Conservation (phyloP, 495 filamentous ascomycete species). For the Alectoria sarmentosa region DNA sequence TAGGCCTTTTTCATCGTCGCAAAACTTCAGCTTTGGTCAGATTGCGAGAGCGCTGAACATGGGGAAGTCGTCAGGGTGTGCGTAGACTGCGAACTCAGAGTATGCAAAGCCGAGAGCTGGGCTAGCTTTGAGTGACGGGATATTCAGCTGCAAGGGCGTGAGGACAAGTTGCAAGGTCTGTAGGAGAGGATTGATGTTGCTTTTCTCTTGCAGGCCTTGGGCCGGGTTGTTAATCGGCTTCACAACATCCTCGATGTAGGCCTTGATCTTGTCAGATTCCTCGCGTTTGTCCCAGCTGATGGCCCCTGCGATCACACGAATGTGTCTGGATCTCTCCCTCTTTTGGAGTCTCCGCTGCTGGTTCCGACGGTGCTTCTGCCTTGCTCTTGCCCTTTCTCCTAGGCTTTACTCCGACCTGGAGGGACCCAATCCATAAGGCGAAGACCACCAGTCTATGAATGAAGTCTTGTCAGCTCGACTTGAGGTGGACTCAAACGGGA, state of each 20-base stretch:
- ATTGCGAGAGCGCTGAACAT: conserved; percentile 11
- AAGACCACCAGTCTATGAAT: too few species aligned
- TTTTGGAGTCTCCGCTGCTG: too few species aligned
- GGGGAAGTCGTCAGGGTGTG: conserved; percentile 16
- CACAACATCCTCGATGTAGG: not conserved
- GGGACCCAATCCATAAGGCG: too few species aligned
- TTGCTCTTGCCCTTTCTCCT: too few species aligned
- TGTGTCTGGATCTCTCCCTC: not conserved
- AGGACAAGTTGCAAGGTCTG: conserved; percentile 21
- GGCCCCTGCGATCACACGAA: not conserved
- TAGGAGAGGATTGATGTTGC: conserved; percentile 10
- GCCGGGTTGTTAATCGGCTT: not conserved
- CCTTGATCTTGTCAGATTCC: not conserved
- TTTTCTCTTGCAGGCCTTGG: not conserved
- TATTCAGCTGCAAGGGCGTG: conserved; percentile 17
- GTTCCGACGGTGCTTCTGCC: too few species aligned
- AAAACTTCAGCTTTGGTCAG: conserved; percentile 1
- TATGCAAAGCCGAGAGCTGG: conserved; percentile 14
- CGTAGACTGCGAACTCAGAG: conserved; percentile 23
- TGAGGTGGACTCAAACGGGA: too few species aligned
- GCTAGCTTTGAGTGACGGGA: not conserved
- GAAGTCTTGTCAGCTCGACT: too few species aligned
- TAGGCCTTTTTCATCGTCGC: too few species aligned
- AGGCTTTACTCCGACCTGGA: too few species aligned
- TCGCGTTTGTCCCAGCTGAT: not conserved